These are phyloP conservation scores for Solanum hybrid DNA, from an alignment of 305 asterid species.

Conservation along the genomic window DNA sequence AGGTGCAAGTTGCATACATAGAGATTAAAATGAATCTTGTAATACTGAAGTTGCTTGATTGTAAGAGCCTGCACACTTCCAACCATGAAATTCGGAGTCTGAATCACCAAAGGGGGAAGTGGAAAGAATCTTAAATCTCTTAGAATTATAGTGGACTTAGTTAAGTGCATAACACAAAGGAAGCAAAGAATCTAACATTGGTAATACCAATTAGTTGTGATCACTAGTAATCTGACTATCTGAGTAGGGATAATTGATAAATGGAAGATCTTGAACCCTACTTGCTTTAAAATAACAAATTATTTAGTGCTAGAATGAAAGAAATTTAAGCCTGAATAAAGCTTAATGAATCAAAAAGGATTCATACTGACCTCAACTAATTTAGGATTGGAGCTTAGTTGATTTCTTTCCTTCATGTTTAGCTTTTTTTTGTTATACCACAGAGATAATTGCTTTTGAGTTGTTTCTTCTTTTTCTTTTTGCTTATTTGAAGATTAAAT, in stretches of 20 bases:
- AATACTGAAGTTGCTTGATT: background rate
- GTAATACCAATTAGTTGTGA: background rate
- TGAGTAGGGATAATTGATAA: background rate
- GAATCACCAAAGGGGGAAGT: background rate
- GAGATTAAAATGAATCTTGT: background rate
- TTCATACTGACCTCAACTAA: background rate
- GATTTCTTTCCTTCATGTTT: background rate
- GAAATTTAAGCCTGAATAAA: background rate
- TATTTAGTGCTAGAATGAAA: background rate
- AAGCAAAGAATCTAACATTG: background rate
- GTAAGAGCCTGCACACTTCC: background rate
- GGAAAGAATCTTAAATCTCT: background rate
- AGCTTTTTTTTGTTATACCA: background rate
- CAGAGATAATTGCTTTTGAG: background rate
- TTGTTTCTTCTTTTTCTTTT: background rate
- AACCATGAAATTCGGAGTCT: background rate
- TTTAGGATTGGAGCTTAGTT: background rate
- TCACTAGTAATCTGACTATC: background rate
- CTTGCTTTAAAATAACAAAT: background rate
- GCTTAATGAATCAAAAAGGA: background rate
- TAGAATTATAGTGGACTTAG: background rate
- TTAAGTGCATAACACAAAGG: background rate
- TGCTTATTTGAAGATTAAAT: background rate
- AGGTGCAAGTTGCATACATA: background rate
- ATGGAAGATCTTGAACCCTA: background rate